A percentile compares a stretch with the other conserved stretches of the same genome.
These are phyloP conservation scores for Leishmania guyanensis DNA, from an alignment of 208 protist genomes.

Conservation along the genomic window DNA sequence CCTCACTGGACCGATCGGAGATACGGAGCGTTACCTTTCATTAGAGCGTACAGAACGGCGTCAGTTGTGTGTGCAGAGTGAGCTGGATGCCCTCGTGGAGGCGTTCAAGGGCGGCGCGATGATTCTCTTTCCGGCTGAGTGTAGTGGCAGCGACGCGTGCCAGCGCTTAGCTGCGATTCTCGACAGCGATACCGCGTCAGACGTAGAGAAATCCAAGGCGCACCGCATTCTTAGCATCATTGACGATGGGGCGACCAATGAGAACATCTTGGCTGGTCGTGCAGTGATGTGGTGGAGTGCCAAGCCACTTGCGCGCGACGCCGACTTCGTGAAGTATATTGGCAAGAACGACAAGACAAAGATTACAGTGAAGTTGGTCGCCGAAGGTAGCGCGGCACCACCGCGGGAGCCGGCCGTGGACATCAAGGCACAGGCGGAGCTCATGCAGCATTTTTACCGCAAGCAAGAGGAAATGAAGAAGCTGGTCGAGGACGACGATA, in stretches of 20 bases:
- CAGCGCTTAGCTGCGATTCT: conserved; percentile 62
- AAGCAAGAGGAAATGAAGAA: conserved; percentile 96
- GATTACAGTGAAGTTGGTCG: conserved; percentile 90
- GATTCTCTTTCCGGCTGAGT: conserved; percentile 89
- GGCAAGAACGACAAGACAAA: conserved; percentile 95
- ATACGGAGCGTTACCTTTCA: conserved; percentile 79
- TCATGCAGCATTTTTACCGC: conserved; percentile 92
- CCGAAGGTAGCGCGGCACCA: conserved; percentile 70
- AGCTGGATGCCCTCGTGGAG: conserved; percentile 65
- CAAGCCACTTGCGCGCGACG: conserved; percentile 77
- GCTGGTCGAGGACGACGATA: conserved; percentile 90
- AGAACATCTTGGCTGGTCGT: conserved; percentile 68
- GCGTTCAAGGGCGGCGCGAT: conserved; percentile 84
- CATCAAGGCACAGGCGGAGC: conserved; percentile 80
- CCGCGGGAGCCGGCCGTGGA: conserved; percentile 86
- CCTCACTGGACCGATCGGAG: conserved; percentile 63
- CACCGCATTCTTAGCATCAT: conserved; percentile 84
- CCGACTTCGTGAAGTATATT: conserved; percentile 83
- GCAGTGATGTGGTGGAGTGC: conserved; percentile 90
- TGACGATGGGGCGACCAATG: conserved; percentile 84
- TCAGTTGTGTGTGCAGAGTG: conserved; percentile 57
- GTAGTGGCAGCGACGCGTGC: conserved; percentile 75
- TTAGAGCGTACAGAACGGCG: conserved; percentile 70
- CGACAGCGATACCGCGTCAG: conserved; percentile 61
- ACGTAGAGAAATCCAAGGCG: conserved; percentile 72